Base-by-base conservation (phyloP, 2,329 filamentous ascomycete genomes). In the Dactylellina sp. region DNA sequence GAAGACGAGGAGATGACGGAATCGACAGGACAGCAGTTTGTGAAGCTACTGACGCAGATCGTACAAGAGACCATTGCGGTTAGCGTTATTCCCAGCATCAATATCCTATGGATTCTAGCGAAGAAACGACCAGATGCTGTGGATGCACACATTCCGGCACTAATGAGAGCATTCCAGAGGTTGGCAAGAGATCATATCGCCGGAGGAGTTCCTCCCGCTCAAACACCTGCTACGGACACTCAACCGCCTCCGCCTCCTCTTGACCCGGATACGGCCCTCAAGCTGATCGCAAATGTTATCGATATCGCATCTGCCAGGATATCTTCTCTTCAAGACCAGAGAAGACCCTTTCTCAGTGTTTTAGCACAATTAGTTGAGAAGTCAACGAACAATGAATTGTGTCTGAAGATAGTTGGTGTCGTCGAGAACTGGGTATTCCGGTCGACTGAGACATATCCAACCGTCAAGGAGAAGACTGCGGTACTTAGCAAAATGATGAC, bases 401-500 rank as follows among this genome's bases (percentile, higher is more conserved):
- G 95, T 81, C 90, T 92, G 79, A 97, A 97, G 83, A 93, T 99
- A 62, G 84, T 99, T 25, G 88, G 90, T 56, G 94, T 99, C 87
- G 94, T 97, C 2, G 94, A 98, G 80, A 87, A 86, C 32, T 99
- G 96, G 96, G 91, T 99, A 4, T 99, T 99, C 84, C 88, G 92
- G 76, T 95, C 92, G 0, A 93, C 92, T 70, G 95, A 97, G 76
- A 95, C 93, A 1, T 97, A 95, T 86, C 95, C 95, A 0, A 99
- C 95, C 0, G 85, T 99, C 0, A 99, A 99, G 81, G 96, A 99
- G 82, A 99, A 99, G 84, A 98, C 94, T 0, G 96, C 96, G 0
- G 95, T 99, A 0, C 83, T 99, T n/a, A 93, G 96, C 79, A 99
- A 99, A 83, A 99, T 99, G 95, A 84, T 98, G 14, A 89, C 93